phyloP scores from a whole-genome alignment of 805 yeast species.

The Wickerhamiella hasegawae region DNA sequence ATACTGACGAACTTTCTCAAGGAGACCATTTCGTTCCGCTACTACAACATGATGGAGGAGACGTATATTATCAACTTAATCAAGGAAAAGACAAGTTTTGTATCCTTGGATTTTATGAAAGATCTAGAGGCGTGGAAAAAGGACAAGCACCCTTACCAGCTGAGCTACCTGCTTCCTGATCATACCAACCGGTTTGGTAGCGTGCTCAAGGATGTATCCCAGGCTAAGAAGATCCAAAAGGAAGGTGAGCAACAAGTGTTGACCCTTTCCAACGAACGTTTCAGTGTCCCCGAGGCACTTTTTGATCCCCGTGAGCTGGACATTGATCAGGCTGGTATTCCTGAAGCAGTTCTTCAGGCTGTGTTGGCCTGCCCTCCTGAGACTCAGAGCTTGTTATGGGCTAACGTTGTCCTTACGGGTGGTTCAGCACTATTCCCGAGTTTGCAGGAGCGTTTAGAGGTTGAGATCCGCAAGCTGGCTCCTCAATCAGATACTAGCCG shows the following conservation, averaged over 20 bases:
- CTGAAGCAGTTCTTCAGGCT: constrained; percentile 52
- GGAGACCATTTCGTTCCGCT: constrained; percentile 76
- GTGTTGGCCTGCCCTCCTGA: constrained; percentile 58
- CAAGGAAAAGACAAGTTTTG: constrained; percentile 61
- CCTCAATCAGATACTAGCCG: constrained; percentile 21
- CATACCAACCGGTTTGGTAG: constrained; percentile 58
- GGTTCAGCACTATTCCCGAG: constrained; percentile 66
- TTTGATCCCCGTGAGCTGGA: constrained; percentile 77
- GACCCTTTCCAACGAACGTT: constrained; percentile 65
- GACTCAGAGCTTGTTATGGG: constrained; percentile 49
- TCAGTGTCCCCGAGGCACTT: constrained; percentile 70
- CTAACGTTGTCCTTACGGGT: constrained; percentile 69
- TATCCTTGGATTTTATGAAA: constrained; percentile 40
- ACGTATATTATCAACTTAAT: constrained; percentile 69
- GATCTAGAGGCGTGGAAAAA: constrained; percentile 29
- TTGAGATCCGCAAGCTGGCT: constrained; percentile 21
- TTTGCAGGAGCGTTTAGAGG: constrained; percentile 38
- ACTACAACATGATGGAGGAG: constrained; percentile 88
- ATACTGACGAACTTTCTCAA: constrained; percentile 65
- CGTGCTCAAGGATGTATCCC: constrained; percentile 25
- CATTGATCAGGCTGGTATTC: constrained; percentile 62
- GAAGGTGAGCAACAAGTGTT: constrained; percentile 43
- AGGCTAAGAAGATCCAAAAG: constrained; percentile 9
- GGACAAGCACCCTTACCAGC: constrained; percentile 21
- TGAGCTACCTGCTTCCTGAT: constrained; percentile 78